These are phyloP conservation scores for Xylaria sp. DNA, from an alignment of 2,329 filamentous ascomycete species.

Conservation along the genomic window DNA sequence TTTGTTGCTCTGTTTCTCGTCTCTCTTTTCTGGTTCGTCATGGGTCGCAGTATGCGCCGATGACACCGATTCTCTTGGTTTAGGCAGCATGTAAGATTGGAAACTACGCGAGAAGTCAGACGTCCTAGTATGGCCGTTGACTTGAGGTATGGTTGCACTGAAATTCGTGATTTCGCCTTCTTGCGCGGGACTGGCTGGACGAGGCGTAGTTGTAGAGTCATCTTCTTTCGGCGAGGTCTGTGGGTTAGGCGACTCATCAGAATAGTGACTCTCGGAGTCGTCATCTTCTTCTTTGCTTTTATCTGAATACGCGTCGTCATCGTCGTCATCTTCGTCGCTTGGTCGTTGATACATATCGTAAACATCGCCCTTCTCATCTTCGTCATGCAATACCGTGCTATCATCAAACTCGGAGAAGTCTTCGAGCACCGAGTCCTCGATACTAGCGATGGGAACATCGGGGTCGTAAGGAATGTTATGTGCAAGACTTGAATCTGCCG, in stretches of 20 bases:
- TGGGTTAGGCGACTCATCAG: conserved; percentile 51
- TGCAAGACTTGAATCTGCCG: conserved; percentile 67
- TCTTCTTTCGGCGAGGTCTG: conserved; percentile 46
- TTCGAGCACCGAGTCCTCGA: conserved; percentile 74
- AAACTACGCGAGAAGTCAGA: conserved; percentile 56
- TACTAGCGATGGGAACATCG: conserved; percentile 88
- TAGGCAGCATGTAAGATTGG: conserved; percentile 59
- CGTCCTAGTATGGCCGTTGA: conserved; percentile 49
- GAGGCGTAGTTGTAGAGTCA: conserved; percentile 64
- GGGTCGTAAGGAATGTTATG: conserved; percentile 77
- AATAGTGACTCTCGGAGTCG: conserved; percentile 67
- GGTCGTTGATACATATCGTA: conserved; percentile 73
- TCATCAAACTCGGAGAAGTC: conserved; percentile 59
- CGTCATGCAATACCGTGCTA: conserved; percentile 74
- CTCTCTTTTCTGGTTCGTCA: conserved; percentile 52
- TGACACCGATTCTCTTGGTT: conserved; percentile 52
- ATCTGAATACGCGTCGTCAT: conserved; percentile 43
- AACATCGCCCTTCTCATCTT: conserved; percentile 69
- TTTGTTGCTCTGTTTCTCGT: conserved; percentile 49
- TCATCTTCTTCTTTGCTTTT: conserved; percentile 56
- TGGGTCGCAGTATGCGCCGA: conserved; percentile 47
- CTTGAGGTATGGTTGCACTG: conserved; percentile 53
- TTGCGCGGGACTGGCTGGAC: conserved; percentile 55
- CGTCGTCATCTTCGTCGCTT: too few relatives aligned
- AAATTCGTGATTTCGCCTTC: conserved; percentile 47